Evolutionary conservation across 257 asterid genomes (phyloP).

Genomic region (Capsicum rhomboideum): DNA sequence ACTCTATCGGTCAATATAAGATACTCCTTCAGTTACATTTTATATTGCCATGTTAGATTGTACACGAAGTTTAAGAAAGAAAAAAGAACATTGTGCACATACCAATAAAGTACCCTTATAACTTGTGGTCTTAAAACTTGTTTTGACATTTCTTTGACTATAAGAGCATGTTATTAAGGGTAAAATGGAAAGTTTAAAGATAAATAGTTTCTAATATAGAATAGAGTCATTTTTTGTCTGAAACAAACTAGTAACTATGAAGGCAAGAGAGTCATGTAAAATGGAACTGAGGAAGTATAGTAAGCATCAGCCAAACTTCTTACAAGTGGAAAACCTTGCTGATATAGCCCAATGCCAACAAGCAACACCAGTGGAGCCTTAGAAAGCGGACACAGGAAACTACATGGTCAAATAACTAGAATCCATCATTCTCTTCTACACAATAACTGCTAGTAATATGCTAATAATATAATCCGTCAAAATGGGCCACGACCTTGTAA

Average conservation of each 20-base stretch:
- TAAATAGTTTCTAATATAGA: background rate
- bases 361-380: slow-evolving; percentile 73
- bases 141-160: background rate
- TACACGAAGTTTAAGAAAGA: background rate
- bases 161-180: background rate
- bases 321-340: slow-evolving; percentile 85
- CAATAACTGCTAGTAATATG: background rate
- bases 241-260: background rate
- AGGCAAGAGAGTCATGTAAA: background rate
- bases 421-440: background rate
- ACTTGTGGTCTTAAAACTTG: background rate
- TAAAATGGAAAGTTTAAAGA: background rate
- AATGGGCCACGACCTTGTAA: slow-evolving; percentile 43
- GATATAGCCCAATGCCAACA: slow-evolving; percentile 83
- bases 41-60: background rate
- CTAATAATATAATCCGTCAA: background rate
- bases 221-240: background rate
- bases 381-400: slow-evolving; percentile 83
- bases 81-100: background rate
- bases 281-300: background rate
- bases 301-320: slow-evolving; percentile 1
- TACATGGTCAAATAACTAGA: slow-evolving; percentile 16
- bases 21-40: background rate
- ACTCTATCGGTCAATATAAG: background rate
- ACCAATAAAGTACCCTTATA: background rate